Base-by-base conservation (phyloP, 2,329 filamentous ascomycete genomes). In the Exophiala dermatitidis region DNA sequence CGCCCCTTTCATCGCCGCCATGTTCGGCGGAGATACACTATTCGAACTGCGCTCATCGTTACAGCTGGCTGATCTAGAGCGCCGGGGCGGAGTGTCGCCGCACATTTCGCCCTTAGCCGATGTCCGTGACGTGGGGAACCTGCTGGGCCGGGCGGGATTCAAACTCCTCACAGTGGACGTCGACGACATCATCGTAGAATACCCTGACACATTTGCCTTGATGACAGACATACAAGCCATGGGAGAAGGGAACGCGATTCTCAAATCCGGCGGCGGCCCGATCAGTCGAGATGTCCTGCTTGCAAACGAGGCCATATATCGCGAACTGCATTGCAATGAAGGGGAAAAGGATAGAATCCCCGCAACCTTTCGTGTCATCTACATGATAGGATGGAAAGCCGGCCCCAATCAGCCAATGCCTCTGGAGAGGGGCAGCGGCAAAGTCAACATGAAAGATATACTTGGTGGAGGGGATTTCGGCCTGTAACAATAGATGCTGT, bases 371-470 rank as follows among this genome's bases (percentile, higher is more conserved):
- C 80, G 93, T 62, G 79, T 95, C 63, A 96, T 98, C 57, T 95
- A 93, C 70, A 96, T 97, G 90, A 98, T 98, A 70, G 93, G 93
- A 0, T 98, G 93, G 93, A 94, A 91, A 67, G 87, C 90, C 61
- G 85, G 87, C 1, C 78, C 80, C 31, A 81, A 84, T 49, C 90
- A 97, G 71, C 77, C 84, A 1, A 77, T 91, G 70, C 90, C 93
- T 3, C 72, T 97, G 53, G 72, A 84, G 60, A 81, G 93, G 61
- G 93, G 93, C 0, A 95, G 85, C 60, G 93, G 88, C 6, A 78
- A 95, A 66, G 74, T 95, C 40, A 95, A 87, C 69, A 77, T 98
- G 58, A 95, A 93, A 69, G 90, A 97, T 68, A 76, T 95, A 12
- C 68, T 87, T 19, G 82, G 72, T 7, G 71, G 72, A 52, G 72